Base-by-base conservation (phyloP, 495 filamentous ascomycete genomes). In the Penicillium pancosmium region DNA sequence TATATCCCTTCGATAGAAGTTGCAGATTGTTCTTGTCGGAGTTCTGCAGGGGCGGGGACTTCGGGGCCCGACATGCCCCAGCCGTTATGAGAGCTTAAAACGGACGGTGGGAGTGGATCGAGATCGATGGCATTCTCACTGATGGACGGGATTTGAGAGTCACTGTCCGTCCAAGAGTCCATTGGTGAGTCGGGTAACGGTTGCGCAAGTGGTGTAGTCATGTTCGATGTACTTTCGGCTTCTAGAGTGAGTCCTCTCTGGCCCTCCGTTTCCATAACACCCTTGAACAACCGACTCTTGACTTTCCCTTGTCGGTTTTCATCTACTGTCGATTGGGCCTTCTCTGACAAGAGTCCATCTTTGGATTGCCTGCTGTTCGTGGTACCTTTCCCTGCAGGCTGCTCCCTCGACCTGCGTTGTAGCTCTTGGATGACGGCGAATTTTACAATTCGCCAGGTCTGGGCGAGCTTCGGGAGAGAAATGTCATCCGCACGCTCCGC, bases 181-280 rank as follows among this genome's bases (percentile, higher is more conserved):
- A 68, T 55, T 2, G 70, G 69, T 10, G 77, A 76, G 52, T 86
- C 85, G 4, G 80, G 76, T 38, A 89, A 73, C 5, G 91, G 90
- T 23, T 85, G 82, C 5, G 86, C 91, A 43, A 93, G 77, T 1
- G 91, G 91, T 0, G 91, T 96, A 12, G 88, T 82, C 66, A 91
- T 83, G 57, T 89, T 91, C 1, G 91, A 94, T 40, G 86, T 86
- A 69, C 83, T 89, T 51, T 91, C 88, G 13, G 82, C 72, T 55
- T 90, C 87, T 38, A 69, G 57, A 9, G 77, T 63, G 3, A 68
- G 61, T 52, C 61, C 61, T 60, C 54, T 73, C 15, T 68, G 61
- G 9, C 66, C 66, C 58, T 72, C 77, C 21, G 67, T 67, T 19
- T 80, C 74, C 59, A 78, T 74, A 19, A 80, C 72, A 1, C 71